A percentile compares a stretch with the other conserved stretches of the same genome.
Evolutionary conservation across 139 green algal species (phyloP).

Genomic region (Pleodorina starrii): DNA sequence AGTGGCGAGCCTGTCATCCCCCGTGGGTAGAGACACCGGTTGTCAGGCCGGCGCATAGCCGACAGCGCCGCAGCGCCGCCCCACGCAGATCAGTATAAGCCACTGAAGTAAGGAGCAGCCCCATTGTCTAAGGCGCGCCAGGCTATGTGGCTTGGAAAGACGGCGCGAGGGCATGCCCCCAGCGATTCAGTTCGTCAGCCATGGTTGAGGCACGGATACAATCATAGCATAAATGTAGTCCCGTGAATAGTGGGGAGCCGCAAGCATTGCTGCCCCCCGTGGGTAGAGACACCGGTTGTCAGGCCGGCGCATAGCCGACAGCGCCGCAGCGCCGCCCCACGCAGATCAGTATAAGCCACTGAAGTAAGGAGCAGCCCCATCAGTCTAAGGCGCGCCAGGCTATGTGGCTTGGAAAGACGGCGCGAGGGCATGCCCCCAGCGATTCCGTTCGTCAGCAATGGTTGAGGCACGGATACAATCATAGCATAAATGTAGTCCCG

Average conservation of each 20-base stretch:
- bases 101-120: slow-evolving; percentile 35
- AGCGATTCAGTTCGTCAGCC: too few species aligned
- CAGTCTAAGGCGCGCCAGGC: neutral
- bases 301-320: neutral
- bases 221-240: slow-evolving; percentile 2
- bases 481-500: slow-evolving; percentile 3
- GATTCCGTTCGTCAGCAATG: too few species aligned
- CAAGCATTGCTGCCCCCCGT: neutral
- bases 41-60: slow-evolving; percentile 22
- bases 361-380: slow-evolving; percentile 36
- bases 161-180: too few species aligned
- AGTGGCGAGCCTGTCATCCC: neutral
- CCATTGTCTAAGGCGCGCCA: slow-evolving; percentile 1
- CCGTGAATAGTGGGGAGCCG: neutral
- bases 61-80: neutral
- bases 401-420: slow-evolving; percentile 8
- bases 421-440: too few species aligned
- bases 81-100: slow-evolving; percentile 1
- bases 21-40: slow-evolving; percentile 36
- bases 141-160: slow-evolving; percentile 12
- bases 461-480: too few species aligned
- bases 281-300: slow-evolving; percentile 41
- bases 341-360: slow-evolving; percentile 17
- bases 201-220: neutral
- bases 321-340: neutral